Evolutionary conservation across 2,329 filamentous ascomycete genomes (phyloP), one percentile per base, ranked within the genome.

Genomic region (Pseudonectria foliicola): DNA sequence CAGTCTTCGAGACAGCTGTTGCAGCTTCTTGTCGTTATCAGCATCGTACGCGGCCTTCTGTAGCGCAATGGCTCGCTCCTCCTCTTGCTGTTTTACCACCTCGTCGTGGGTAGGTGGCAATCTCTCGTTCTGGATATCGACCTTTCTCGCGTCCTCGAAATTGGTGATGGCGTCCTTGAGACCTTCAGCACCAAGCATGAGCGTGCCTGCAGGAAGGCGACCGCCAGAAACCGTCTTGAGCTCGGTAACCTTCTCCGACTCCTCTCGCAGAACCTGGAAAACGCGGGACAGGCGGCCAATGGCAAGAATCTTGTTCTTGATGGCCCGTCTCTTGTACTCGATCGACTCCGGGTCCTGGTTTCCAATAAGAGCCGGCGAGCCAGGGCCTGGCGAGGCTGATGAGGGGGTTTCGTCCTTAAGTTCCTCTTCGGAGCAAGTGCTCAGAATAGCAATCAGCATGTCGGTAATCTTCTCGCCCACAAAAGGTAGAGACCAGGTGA

Each of bases 271-370:
- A 33, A 98, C 92, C 61, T 98, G 92, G 81, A 98, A 98, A 42
- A 98, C 92, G 52, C 92, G 85, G 25, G 92, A 96, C 46, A 98
- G 73, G 50, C 92, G 86, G 21, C 92, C 92, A 55, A 98, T 98
- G 41, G 92, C 92, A 52, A 98, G 70, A 56, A 98, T 96, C 73
- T 98, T 98, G 80, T 98, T 98, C 75, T 96, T 96, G 75, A 98
- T 95, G 4, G 89, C 89, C 29, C 89, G 82, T 55, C 92, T 78
- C 74, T 95, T 96, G 71, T 83, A 90, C 59, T 98, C 92, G 52
- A 82, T 86, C 34, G 83, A 89, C 33, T 95, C 88, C 10, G 84
- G 80, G 53, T 96, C 90, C 54, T 70, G 64, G 31, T 47, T 46
- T 29, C 62, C 44, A 43, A 10, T 31, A 49, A 50, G 35, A 2